Base-by-base conservation (phyloP, 2,329 filamentous ascomycete species). In the Fusarium begoniae region DNA sequence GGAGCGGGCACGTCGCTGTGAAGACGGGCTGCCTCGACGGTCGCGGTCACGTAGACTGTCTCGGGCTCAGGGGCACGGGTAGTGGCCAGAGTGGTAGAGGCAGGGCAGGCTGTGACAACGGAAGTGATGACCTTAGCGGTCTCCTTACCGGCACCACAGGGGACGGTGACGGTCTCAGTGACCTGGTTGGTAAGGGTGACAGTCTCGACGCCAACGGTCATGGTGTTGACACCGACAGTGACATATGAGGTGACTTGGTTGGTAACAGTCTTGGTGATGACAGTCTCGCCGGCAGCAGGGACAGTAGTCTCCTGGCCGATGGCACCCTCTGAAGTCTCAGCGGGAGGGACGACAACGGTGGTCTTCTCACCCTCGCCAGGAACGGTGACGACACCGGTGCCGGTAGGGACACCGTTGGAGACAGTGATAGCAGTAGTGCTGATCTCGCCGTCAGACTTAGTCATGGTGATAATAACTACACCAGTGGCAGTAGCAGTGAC, bases 21-120 rank as follows among this genome's bases (percentile, higher is more conserved):
- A 47, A 64, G 63, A 22, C 45, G 32, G 43, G 64, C 60, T 17
- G 61, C 57, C 53, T 78, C 70, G 18, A 77, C 65, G 1, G 73
- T 75, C n/a, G 67, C 62, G 40, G 76, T 78, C 59, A 77, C 76
- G 28, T 77, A 78, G 24, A 78, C 76, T 15, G 76, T 77, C 66
- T 77, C 76, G 22, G 76, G 71, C 45, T 70, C 66, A 37, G 60
- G 72, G 37, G 44, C 60, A 44, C 71, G 69, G 47, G 66, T 66
- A n/a, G 76, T 75, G 26, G 76, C 74, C 59, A 78, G 61, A 14
- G 75, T 78, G 13, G 73, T 78, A 44, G 73, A 67, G 12, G 57
- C 58, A 28, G 70, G 71, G 59, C 72, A 77, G 17, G 68, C 57
- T 24, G 73, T 69, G 44, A 74, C 48, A 37, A 73, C 51, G 12